These are phyloP conservation scores for Apiospora pterosperma DNA, from an alignment of 2,329 filamentous ascomycete genomes.

Conservation along the genomic window DNA sequence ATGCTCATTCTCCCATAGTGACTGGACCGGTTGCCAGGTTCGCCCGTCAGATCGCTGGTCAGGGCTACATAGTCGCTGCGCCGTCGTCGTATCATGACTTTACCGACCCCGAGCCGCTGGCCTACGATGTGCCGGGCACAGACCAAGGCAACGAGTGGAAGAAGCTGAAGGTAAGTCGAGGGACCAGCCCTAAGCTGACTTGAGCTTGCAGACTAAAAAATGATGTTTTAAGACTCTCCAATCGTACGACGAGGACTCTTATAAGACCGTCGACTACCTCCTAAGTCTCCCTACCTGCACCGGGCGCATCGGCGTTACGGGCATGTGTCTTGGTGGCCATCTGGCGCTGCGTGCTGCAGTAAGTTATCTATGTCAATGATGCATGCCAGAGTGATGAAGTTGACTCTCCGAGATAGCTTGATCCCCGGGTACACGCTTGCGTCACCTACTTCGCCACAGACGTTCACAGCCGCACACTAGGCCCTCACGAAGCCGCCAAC, in stretches of 20 bases:
- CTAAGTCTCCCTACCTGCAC: constrained; percentile 74
- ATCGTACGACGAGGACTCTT: constrained; percentile 81
- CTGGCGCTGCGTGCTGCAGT: constrained; percentile 62
- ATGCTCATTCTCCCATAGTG: constrained; percentile 47
- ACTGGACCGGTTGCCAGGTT: constrained; percentile 89
- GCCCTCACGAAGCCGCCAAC: constrained; percentile 51
- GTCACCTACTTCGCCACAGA: constrained; percentile 94
- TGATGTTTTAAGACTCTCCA: constrained; percentile 59
- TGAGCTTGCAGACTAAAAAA: constrained; percentile 23
- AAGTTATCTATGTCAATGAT: constrained; percentile 22
- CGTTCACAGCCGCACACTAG: constrained; percentile 76
- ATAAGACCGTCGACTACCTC: constrained; percentile 65
- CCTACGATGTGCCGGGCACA: constrained; percentile 85
- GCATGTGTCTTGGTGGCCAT: constrained; percentile 93
- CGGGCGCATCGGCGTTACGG: constrained; percentile 73
- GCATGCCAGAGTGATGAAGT: neutral
- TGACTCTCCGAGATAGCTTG: constrained; percentile 45
- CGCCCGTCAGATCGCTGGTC: constrained; percentile 84
- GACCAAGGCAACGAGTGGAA: constrained; percentile 87
- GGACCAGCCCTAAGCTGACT: neutral
- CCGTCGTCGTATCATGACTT: constrained; percentile 94
- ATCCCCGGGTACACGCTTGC: constrained; percentile 70
- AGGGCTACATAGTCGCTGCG: constrained; percentile 90
- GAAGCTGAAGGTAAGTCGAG: constrained; percentile 58
- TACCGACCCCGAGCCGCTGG: constrained; percentile 75